Conservation (phyloP, 495 filamentous ascomycete genomes). For the Cercophora samala region DNA sequence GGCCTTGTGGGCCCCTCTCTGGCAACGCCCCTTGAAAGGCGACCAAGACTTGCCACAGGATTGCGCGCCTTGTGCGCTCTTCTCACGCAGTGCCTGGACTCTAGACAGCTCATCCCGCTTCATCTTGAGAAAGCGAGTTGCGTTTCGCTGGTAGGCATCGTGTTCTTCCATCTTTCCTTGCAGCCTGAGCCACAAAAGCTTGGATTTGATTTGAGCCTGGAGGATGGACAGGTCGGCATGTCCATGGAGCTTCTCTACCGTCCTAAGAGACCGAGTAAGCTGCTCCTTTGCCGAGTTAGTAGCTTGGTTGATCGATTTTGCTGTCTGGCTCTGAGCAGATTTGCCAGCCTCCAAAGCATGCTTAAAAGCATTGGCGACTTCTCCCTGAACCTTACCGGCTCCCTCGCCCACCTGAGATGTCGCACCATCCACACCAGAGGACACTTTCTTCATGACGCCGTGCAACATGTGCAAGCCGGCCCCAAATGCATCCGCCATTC, state of each 20-base stretch:
- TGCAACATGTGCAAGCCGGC: slow-evolving; percentile 40
- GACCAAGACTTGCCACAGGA: neutral
- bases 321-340: slow-evolving; percentile 21
- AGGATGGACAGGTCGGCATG: slow-evolving; percentile 36
- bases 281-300: slow-evolving; percentile 24
- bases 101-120: slow-evolving; percentile 25
- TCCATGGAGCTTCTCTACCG: slow-evolving; percentile 30
- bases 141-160: slow-evolving; percentile 41
- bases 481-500: slow-evolving; percentile 35
- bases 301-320: slow-evolving; percentile 25
- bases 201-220: slow-evolving; percentile 43
- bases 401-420: slow-evolving; percentile 35
- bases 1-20: neutral
- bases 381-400: slow-evolving; percentile 32
- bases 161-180: slow-evolving; percentile 43
- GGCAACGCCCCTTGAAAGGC: neutral
- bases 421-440: slow-evolving; percentile 33
- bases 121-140: slow-evolving; percentile 33
- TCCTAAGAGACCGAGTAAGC: slow-evolving; percentile 24
- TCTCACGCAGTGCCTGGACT: slow-evolving; percentile 2
- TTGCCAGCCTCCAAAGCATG: slow-evolving; percentile 30
- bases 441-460: slow-evolving; percentile 35
- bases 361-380: slow-evolving; percentile 31
- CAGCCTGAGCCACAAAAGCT: slow-evolving; percentile 47
- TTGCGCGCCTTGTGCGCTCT: neutral